These are phyloP conservation scores for Mollisia scopiformis DNA, from an alignment of 2,329 filamentous ascomycete species.

Conservation along the genomic window DNA sequence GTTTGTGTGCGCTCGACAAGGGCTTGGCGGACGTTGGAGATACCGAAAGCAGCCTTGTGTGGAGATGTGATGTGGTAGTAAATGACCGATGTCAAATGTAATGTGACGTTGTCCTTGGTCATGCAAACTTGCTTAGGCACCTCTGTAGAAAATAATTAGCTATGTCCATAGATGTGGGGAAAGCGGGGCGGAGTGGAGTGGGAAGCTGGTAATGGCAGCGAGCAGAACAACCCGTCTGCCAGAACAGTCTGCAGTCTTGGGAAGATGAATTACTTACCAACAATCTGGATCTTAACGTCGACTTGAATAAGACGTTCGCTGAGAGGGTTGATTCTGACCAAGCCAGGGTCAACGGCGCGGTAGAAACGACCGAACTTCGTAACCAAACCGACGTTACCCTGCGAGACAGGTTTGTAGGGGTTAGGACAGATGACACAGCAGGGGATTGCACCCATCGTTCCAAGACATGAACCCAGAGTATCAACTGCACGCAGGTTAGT, in stretches of 20 bases:
- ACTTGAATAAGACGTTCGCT: constrained; percentile 88
- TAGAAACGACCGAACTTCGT: constrained; percentile 96
- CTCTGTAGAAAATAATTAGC: constrained; percentile 50
- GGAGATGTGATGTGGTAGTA: constrained; percentile 98
- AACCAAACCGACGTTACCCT: constrained; percentile 93
- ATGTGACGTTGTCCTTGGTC: constrained; percentile 98
- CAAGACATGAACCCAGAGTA: constrained; percentile 72
- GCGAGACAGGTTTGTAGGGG: constrained; percentile 88
- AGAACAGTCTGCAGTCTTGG: too few species aligned
- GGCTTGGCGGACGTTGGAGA: constrained; percentile 92
- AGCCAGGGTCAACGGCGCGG: constrained; percentile 92
- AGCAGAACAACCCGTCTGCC: too few species aligned
- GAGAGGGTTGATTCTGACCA: constrained; percentile 96
- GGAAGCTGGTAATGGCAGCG: too few species aligned
- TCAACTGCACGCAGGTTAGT: constrained; percentile 57
- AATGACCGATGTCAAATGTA: constrained; percentile 94
- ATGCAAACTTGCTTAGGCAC: constrained; percentile 97
- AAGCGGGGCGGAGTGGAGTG: too few species aligned
- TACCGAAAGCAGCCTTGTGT: constrained; percentile 96
- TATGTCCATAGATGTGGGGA: too few species aligned
- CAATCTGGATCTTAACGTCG: constrained; percentile 99
- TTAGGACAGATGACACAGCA: constrained; percentile 94
- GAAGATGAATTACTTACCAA: constrained; percentile 50
- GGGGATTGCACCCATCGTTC: constrained; percentile 82
- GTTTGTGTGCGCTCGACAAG: constrained; percentile 98